Evolutionary conservation across 2,329 filamentous ascomycete genomes (phyloP).

Genomic region (Keithomyces neogunnii): DNA sequence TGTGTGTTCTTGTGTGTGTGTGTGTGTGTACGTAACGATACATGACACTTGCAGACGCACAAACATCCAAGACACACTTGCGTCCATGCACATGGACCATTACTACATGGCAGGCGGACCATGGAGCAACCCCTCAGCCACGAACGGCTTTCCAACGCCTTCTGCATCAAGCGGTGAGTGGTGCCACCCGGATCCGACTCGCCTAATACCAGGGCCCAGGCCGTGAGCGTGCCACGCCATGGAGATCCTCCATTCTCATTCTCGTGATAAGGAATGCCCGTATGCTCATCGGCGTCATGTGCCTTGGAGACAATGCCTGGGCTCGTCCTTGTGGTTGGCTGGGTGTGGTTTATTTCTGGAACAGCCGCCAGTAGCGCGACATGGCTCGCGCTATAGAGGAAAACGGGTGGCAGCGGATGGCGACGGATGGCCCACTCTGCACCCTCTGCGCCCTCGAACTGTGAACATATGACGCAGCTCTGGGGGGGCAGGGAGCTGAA

Average conservation of each 20-base stretch:
- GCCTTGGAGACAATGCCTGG: slow-evolving; percentile 6
- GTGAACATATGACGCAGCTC: background rate
- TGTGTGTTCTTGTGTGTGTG: background rate
- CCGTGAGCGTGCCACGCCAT: background rate
- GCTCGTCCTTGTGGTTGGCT: slow-evolving; percentile 14
- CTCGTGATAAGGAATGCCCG: background rate
- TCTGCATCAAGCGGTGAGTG: background rate
- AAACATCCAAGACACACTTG: background rate
- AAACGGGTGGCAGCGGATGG: background rate
- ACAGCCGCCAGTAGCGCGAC: slow-evolving; percentile 26
- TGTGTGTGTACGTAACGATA: background rate
- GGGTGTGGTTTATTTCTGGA: slow-evolving; percentile 19
- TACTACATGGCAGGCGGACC: no score
- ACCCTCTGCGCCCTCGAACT: background rate
- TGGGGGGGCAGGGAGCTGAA: background rate
- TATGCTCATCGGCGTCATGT: slow-evolving; percentile 8
- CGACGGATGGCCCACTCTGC: background rate
- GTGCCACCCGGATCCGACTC: background rate
- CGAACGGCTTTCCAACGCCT: background rate
- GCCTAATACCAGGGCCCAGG: background rate
- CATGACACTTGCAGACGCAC: no score
- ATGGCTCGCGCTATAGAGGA: background rate
- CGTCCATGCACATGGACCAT: no score
- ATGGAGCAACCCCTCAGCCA: no score
- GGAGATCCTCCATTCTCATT: background rate